A percentile compares a stretch with the other conserved stretches of the same genome.
Evolutionary conservation across 768 basidiomycete species (phyloP).

Genomic region (Termitomyces sp.): DNA sequence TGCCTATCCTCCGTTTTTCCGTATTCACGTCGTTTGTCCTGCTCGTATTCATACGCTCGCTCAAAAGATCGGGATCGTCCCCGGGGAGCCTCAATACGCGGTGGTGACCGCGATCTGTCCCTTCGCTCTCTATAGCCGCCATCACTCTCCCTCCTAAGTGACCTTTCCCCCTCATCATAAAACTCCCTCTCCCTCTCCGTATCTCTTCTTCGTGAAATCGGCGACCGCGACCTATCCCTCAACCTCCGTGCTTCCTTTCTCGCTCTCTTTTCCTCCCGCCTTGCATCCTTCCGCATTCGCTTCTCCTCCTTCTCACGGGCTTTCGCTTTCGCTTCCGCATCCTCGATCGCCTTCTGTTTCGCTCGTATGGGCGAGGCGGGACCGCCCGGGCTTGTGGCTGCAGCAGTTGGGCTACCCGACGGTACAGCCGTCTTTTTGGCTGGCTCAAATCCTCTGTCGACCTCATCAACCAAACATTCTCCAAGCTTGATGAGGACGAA

Average conservation of each 20-base stretch:
- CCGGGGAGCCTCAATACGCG: constrained; percentile 16
- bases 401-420: constrained; percentile 18
- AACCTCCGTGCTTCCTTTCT: constrained; percentile 18
- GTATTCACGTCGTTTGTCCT: not conserved
- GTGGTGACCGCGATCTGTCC: constrained; percentile 1
- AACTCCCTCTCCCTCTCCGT: constrained; percentile 17
- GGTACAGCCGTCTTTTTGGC: constrained; percentile 29
- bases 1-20: not conserved
- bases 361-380: constrained; percentile 5
- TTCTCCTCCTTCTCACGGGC: constrained; percentile 44
- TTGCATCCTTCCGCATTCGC: constrained; percentile 42
- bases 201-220: constrained; percentile 13
- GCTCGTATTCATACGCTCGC: not conserved
- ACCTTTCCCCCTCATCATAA: not conserved
- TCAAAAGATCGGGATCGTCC: constrained; percentile 9
- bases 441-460: constrained; percentile 64
- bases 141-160: not conserved
- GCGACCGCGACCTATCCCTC: constrained; percentile 23
- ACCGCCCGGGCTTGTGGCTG: not conserved
- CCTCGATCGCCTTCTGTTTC: constrained; percentile 11
- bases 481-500: not conserved
- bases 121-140: not conserved
- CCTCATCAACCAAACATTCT: not conserved
- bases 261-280: constrained; percentile 42
- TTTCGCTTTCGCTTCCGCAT: constrained; percentile 19